phyloP scores from a whole-genome alignment of 1,284 basidiomycete genomes.

The Puccinia hordei region DNA sequence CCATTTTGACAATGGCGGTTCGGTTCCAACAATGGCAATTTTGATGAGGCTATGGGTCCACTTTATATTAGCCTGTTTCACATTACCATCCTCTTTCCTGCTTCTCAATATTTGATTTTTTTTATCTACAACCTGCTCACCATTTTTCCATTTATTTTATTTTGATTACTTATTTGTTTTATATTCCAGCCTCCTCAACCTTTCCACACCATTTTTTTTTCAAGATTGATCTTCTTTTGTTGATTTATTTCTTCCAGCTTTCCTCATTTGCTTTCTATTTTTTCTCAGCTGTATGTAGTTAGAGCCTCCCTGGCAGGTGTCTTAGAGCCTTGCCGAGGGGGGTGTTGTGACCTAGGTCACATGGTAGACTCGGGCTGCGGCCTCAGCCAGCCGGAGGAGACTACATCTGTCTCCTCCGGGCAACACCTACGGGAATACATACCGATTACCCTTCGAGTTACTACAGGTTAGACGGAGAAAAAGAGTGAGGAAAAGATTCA shows the following conservation, averaged over 20 bases:
- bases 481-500: too few relatives aligned
- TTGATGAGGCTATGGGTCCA: too few relatives aligned
- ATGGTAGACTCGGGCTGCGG: background rate
- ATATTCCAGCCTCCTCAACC: too few relatives aligned
- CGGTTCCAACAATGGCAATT: background rate
- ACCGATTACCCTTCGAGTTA: too few relatives aligned
- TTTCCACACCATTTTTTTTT: background rate
- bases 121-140: background rate
- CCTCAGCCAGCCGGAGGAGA: too few relatives aligned
- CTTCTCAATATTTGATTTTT: background rate
- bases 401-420: too few relatives aligned
- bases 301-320: too few relatives aligned
- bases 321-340: background rate
- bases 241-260: background rate
- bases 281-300: slow-evolving; percentile 9
- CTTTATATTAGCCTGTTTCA: slow-evolving; percentile 1
- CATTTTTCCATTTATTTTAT: background rate
- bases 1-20: background rate
- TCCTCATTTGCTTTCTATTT: background rate
- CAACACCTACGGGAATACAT: too few relatives aligned
- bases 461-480: too few relatives aligned
- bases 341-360: slow-evolving; percentile 8
- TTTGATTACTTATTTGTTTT: background rate
- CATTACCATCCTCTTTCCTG: background rate
- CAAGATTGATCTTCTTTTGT: background rate